Percentiles rank a stretch among this genome's conserved stretches.
phyloP scores from a whole-genome alignment of 352 stramenopile genomes.

The Pythium pyrilobum region DNA sequence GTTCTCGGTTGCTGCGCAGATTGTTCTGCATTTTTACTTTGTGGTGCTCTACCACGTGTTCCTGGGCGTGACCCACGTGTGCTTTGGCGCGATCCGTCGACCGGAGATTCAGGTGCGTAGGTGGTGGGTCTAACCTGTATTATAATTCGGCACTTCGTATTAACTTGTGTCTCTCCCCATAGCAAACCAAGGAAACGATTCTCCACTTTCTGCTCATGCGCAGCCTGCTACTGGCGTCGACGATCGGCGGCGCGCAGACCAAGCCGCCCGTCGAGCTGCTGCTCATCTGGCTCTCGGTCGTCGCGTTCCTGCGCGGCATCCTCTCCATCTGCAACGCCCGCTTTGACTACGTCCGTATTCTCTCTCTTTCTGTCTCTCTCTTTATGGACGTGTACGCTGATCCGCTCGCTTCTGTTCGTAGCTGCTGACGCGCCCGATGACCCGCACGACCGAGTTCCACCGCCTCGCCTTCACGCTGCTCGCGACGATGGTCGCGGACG shows the following conservation, averaged over 20 bases:
- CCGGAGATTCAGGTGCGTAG: slow-evolving; percentile 44
- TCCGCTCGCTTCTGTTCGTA: slow-evolving; percentile 11
- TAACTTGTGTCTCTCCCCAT: not conserved
- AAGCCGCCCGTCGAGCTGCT: slow-evolving; percentile 41
- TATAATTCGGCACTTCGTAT: not conserved
- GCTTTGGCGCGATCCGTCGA: slow-evolving; percentile 41
- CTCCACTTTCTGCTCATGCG: slow-evolving; percentile 74
- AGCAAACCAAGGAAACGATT: slow-evolving; percentile 79
- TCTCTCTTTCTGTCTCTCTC: not conserved
- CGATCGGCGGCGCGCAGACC: slow-evolving; percentile 36
- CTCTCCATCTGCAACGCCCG: slow-evolving; percentile 51
- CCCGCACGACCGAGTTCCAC: slow-evolving; percentile 45
- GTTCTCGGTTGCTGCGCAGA: slow-evolving; percentile 21
- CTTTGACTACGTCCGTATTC: slow-evolving; percentile 49
- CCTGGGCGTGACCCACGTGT: slow-evolving; percentile 35
- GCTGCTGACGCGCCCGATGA: slow-evolving; percentile 59
- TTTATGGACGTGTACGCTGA: too few species aligned
- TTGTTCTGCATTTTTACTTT: slow-evolving; percentile 65
- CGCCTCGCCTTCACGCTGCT: slow-evolving; percentile 43
- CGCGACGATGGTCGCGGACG: slow-evolving; percentile 32
- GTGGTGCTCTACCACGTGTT: slow-evolving; percentile 66
- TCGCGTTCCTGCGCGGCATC: slow-evolving; percentile 58
- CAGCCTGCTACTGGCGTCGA: slow-evolving; percentile 65
- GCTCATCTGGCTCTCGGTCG: slow-evolving; percentile 57
- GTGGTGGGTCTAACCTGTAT: not conserved